Evolutionary conservation across 2,329 filamentous ascomycete species (phyloP).

Genomic region (Malbranchea zuffiana): DNA sequence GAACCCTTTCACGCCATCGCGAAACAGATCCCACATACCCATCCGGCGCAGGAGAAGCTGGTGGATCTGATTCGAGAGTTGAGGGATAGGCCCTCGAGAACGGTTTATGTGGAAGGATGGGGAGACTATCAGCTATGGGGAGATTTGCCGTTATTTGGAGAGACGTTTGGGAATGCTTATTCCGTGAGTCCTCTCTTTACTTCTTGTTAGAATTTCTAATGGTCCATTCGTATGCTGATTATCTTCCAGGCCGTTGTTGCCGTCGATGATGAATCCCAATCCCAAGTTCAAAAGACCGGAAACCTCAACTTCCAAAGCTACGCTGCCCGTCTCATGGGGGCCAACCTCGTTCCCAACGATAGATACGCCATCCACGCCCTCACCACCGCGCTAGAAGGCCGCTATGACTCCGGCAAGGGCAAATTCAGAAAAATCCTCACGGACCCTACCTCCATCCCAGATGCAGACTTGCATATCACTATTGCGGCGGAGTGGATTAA

Average conservation of each 20-base stretch:
- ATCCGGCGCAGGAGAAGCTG: conserved; percentile 8
- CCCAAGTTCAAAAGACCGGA: not conserved
- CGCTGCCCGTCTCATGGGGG: conserved; percentile 5
- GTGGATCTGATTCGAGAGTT: conserved; percentile 2
- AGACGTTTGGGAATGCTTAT: conserved; percentile 1
- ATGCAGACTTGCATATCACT: conserved; percentile 5
- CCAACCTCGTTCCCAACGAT: not conserved
- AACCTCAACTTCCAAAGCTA: conserved; percentile 7
- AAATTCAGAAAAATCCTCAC: conserved; percentile 7
- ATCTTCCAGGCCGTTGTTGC: no score
- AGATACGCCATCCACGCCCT: conserved; percentile 8
- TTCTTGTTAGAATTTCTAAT: not conserved
- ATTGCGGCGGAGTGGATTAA: conserved; percentile 7
- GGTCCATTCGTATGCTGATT: no score
- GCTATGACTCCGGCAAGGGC: conserved; percentile 9
- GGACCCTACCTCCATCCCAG: conserved; percentile 4
- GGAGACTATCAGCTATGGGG: conserved; percentile 4
- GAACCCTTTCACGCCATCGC: conserved; percentile 5
- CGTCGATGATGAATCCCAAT: no score
- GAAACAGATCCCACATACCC: conserved; percentile 4
- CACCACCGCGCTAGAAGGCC: conserved; percentile 6
- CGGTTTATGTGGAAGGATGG: conserved; percentile 4
- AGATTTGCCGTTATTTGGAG: conserved; percentile 8
- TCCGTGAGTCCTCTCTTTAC: not conserved
- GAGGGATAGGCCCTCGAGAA: conserved; percentile 1